Conservation (phyloP, 768 basidiomycete genomes). For the Xerocomellus intermedius region DNA sequence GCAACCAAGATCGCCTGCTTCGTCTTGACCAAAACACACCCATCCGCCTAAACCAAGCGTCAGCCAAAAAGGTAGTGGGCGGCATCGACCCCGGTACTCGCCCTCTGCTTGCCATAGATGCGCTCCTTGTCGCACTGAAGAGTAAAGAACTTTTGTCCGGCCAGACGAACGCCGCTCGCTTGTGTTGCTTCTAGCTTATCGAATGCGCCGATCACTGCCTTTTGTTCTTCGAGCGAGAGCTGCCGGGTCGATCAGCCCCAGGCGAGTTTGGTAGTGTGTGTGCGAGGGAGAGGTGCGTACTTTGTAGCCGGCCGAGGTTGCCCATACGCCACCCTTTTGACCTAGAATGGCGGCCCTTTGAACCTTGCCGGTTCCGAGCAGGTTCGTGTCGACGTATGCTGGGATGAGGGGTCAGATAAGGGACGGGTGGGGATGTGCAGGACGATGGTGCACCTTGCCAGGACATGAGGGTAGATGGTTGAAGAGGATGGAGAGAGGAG, state of each 20-base stretch:
- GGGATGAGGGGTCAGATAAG: slow-evolving; percentile 38
- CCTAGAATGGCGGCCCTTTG: slow-evolving; percentile 58
- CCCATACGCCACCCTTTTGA: slow-evolving; percentile 31
- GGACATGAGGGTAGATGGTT: slow-evolving; percentile 47
- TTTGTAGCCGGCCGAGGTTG: slow-evolving; percentile 20
- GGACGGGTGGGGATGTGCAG: background rate
- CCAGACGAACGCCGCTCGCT: slow-evolving; percentile 61
- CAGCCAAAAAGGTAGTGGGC: background rate
- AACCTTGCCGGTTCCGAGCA: slow-evolving; percentile 72
- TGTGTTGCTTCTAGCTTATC: slow-evolving; percentile 38
- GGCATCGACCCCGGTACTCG: slow-evolving; percentile 37
- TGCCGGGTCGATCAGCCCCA: background rate
- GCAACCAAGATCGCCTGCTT: slow-evolving; percentile 82
- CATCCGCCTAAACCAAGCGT: slow-evolving; percentile 55
- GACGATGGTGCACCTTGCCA: slow-evolving; percentile 64
- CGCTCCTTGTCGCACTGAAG: slow-evolving; percentile 48
- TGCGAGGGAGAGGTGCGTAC: slow-evolving; percentile 2
- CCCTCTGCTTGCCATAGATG: slow-evolving; percentile 77
- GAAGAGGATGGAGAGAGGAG: background rate
- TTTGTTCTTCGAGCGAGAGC: slow-evolving; percentile 26
- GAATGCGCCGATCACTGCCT: slow-evolving; percentile 40
- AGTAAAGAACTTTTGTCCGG: slow-evolving; percentile 73
- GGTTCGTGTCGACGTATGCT: slow-evolving; percentile 83
- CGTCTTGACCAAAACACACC: slow-evolving; percentile 73
- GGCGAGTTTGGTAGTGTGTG: too few relatives aligned